phyloP scores from a whole-genome alignment of 208 protist species.

The Leishmania turanica region DNA sequence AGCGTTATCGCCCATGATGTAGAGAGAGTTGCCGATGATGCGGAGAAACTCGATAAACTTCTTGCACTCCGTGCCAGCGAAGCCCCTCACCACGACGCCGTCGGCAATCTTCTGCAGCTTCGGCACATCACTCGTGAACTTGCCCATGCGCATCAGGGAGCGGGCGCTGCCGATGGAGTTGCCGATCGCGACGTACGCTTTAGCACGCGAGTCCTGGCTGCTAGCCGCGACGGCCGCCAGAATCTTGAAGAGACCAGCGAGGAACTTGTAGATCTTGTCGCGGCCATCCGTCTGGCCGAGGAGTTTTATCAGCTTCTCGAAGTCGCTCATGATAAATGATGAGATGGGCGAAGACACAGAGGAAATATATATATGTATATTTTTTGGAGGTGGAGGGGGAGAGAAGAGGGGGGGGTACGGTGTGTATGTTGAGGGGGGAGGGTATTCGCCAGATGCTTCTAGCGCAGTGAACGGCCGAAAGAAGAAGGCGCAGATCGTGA shows the following conservation, averaged over 20 bases:
- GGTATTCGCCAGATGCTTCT: not conserved
- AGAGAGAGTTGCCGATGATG: slow-evolving; percentile 84
- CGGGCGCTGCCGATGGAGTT: slow-evolving; percentile 82
- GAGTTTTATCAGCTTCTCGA: slow-evolving; percentile 85
- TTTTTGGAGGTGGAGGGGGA: not conserved
- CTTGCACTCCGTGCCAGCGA: slow-evolving; percentile 52
- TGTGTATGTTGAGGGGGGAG: not conserved
- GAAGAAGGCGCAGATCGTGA: not conserved
- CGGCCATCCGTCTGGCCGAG: slow-evolving; percentile 90
- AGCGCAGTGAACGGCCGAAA: not conserved
- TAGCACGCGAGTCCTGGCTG: slow-evolving; percentile 40
- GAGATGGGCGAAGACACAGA: slow-evolving; percentile 2
- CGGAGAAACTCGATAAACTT: slow-evolving; percentile 86
- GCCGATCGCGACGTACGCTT: slow-evolving; percentile 58
- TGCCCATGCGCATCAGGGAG: slow-evolving; percentile 91
- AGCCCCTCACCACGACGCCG: slow-evolving; percentile 40
- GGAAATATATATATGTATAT: not conserved
- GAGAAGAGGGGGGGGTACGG: not conserved
- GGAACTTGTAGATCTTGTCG: slow-evolving; percentile 93
- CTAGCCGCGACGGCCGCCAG: slow-evolving; percentile 50
- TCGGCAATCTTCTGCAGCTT: slow-evolving; percentile 72
- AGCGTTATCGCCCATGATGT: slow-evolving; percentile 90
- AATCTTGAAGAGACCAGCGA: slow-evolving; percentile 81
- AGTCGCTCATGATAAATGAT: slow-evolving; percentile 57
- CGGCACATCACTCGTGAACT: slow-evolving; percentile 86